phyloP scores from a whole-genome alignment of 495 filamentous ascomycete genomes.

The Pseudomonodictys pantanalensis region DNA sequence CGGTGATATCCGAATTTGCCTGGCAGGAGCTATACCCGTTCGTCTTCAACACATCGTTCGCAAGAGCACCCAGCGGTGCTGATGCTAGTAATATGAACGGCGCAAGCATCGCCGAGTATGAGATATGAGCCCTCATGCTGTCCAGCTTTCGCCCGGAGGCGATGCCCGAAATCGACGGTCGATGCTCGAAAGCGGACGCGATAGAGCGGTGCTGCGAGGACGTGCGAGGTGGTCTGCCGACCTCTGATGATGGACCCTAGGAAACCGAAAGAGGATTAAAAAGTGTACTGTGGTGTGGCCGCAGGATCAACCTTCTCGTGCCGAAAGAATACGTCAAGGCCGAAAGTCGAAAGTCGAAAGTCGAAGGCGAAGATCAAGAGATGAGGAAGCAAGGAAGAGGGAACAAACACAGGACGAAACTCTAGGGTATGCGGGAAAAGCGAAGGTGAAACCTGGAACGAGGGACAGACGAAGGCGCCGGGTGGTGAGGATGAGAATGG shows the following conservation, averaged over 20 bases:
- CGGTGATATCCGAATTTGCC: slow-evolving; percentile 61
- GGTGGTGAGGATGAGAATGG: slow-evolving; percentile 2
- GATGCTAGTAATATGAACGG: slow-evolving; percentile 39
- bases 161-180: not conserved
- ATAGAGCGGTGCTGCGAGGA: not conserved
- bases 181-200: not conserved
- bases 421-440: slow-evolving; percentile 8
- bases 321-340: slow-evolving; percentile 10
- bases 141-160: slow-evolving; percentile 20
- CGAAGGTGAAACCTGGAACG: slow-evolving; percentile 15
- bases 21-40: slow-evolving; percentile 75
- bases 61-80: slow-evolving; percentile 50
- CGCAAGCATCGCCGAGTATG: slow-evolving; percentile 33
- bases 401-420: not conserved
- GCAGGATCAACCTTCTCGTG: slow-evolving; percentile 36
- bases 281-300: slow-evolving; percentile 12
- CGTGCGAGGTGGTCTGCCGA: not conserved
- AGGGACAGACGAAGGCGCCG: slow-evolving; percentile 24
- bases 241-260: slow-evolving; percentile 2
- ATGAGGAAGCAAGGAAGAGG: not conserved
- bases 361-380: not conserved
- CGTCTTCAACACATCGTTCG: slow-evolving; percentile 73
- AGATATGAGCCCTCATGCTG: slow-evolving; percentile 29
- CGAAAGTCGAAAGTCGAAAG: not conserved
- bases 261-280: slow-evolving; percentile 27